These are phyloP conservation scores for Kluyveromyces aestuarii DNA, from an alignment of 805 yeast genomes.

Conservation along the genomic window DNA sequence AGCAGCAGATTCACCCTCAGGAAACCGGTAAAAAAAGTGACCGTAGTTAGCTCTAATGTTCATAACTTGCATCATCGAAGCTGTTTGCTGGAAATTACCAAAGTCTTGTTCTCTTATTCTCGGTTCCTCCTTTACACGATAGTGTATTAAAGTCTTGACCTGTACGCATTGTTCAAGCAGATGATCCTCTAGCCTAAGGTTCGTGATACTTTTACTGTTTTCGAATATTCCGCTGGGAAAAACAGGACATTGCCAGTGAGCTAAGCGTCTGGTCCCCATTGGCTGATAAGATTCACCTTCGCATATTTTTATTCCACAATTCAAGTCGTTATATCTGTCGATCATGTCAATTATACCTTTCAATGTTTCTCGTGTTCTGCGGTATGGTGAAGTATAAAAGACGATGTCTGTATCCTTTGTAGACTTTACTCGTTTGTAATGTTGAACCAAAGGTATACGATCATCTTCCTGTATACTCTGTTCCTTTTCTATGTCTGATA, in stretches of 20 bases:
- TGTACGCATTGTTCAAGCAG: neutral
- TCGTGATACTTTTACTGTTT: conserved; percentile 10
- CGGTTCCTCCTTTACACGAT: conserved; percentile 73
- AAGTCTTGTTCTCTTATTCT: conserved; percentile 91
- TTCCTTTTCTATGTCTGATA: conserved; percentile 13
- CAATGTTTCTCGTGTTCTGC: conserved; percentile 77
- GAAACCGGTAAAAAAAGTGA: conserved; percentile 79
- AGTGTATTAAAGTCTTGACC: conserved; percentile 32
- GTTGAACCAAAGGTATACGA: conserved; percentile 11
- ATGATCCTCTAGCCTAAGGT: conserved; percentile 14
- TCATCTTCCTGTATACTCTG: conserved; percentile 8
- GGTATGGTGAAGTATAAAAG: conserved; percentile 81
- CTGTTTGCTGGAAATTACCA: conserved; percentile 80
- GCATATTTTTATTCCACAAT: conserved; percentile 17
- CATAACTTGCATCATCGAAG: conserved; percentile 75
- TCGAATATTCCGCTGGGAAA: conserved; percentile 23
- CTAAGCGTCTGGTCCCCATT: conserved; percentile 17
- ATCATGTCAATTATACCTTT: conserved; percentile 56
- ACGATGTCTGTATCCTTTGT: conserved; percentile 48
- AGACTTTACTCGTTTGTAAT: conserved; percentile 28
- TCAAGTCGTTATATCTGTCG: conserved; percentile 25
- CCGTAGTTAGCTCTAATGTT: conserved; percentile 82
- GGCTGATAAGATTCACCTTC: conserved; percentile 19
- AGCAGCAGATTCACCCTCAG: conserved; percentile 93
- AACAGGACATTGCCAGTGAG: conserved; percentile 21